These are phyloP conservation scores for Ceratobasidium sp. DNA, from an alignment of 1,284 basidiomycete species.

Conservation along the genomic window DNA sequence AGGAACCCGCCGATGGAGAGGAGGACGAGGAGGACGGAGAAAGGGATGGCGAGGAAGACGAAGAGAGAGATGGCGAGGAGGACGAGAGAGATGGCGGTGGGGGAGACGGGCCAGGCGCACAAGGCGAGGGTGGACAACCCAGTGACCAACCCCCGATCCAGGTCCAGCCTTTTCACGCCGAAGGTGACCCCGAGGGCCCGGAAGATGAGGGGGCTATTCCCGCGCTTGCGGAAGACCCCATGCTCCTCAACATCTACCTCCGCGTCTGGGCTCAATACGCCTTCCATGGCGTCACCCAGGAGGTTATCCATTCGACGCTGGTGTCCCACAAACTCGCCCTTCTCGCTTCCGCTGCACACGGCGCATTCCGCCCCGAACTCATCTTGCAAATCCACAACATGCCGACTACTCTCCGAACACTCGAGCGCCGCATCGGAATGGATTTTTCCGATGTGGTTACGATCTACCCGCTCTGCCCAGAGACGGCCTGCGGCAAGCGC, in stretches of 20 bases:
- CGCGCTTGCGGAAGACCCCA: not conserved
- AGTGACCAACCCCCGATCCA: not conserved
- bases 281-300: not conserved
- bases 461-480: not conserved
- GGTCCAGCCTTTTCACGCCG: not conserved
- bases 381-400: not conserved
- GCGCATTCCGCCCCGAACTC: not conserved
- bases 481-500: not conserved
- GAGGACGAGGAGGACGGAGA: too few relatives aligned
- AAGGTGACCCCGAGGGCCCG: not conserved
- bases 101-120: not conserved
- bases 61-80: too few relatives aligned
- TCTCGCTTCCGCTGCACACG: not conserved
- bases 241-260: not conserved
- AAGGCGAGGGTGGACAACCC: not conserved
- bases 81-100: too few relatives aligned
- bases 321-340: not conserved
- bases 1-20: too few relatives aligned
- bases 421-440: slow-evolving; percentile 22
- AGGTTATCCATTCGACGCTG: not conserved
- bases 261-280: slow-evolving; percentile 2
- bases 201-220: not conserved
- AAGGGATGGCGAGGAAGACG: not conserved
- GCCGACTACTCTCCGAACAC: not conserved
- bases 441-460: not conserved